Conservation (phyloP, 2,329 filamentous ascomycete species). For the Ceratocystis variospora region DNA sequence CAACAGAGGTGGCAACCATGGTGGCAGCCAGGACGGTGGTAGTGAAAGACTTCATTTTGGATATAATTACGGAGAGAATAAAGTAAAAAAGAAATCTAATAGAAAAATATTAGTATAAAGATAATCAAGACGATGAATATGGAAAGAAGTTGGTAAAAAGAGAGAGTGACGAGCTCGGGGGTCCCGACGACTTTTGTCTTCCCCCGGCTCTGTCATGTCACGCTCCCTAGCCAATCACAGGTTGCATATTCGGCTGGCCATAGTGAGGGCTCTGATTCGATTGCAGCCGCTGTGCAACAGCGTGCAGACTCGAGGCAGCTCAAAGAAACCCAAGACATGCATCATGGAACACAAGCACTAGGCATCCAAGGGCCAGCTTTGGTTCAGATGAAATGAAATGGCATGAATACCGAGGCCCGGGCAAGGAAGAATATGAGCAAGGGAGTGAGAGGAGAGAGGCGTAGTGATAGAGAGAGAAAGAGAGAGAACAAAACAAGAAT, state of each 20-base stretch:
- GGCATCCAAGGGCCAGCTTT: not conserved
- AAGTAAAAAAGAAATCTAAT: not conserved
- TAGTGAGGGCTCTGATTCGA: not conserved
- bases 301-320: not conserved
- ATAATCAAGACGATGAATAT: not conserved
- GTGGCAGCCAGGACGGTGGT: constrained; percentile 31
- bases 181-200: not conserved
- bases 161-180: not conserved
- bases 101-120: not conserved
- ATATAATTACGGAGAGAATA: constrained; percentile 14
- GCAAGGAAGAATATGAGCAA: too few species aligned
- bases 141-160: not conserved
- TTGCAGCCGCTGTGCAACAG: not conserved
- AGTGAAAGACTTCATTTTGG: constrained; percentile 41
- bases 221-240: not conserved
- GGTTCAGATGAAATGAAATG: constrained; percentile 2
- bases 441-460: too few species aligned
- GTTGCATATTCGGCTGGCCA: not conserved
- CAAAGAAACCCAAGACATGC: not conserved
- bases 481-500: not conserved
- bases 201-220: not conserved
- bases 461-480: not conserved
- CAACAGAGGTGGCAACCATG: constrained; percentile 28
- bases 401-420: not conserved
- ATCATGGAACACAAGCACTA: not conserved